phyloP scores from a whole-genome alignment of 768 basidiomycete genomes.

The Tylopilus vinaceipallidus region DNA sequence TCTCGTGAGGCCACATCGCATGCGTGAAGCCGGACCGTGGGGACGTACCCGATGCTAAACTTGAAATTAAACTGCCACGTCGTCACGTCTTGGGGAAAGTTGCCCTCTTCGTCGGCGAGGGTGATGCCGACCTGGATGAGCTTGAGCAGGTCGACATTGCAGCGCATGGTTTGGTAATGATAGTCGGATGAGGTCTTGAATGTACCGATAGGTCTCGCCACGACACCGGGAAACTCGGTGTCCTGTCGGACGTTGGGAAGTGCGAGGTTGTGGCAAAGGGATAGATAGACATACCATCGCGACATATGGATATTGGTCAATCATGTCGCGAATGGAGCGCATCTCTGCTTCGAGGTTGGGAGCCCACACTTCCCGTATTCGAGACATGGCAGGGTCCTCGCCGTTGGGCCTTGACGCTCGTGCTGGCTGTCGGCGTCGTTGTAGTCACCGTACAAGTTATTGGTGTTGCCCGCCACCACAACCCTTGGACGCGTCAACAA shows the following conservation, averaged over 20 bases:
- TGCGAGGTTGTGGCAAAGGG: no score
- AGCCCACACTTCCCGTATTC: conserved; percentile 95
- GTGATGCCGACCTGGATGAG: conserved; percentile 98
- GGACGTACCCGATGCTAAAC: conserved; percentile 79
- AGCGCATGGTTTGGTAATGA: conserved; percentile 99
- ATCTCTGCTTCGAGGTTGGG: conserved; percentile 93
- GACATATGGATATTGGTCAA: conserved; percentile 90
- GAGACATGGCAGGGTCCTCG: conserved; percentile 49
- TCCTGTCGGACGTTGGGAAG: conserved; percentile 70
- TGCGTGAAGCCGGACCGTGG: no score
- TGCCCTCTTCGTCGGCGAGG: conserved; percentile 90
- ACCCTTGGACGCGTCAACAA: conserved; percentile 18
- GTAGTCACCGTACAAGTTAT: conserved; percentile 18
- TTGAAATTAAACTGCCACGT: conserved; percentile 99
- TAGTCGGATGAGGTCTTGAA: conserved; percentile 98
- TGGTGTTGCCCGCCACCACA: conserved; percentile 11
- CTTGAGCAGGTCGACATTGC: conserved; percentile 97
- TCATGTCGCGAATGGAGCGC: conserved; percentile 78
- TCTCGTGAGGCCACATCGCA: no score
- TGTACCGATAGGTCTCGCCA: conserved; percentile 92
- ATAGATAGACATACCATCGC: conserved; percentile 71
- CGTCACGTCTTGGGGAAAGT: conserved; percentile 83
- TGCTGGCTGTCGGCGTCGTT: conserved; percentile 15
- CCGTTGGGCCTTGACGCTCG: neutral
- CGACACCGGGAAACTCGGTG: conserved; percentile 98